Conservation (phyloP, 75 land plant species). For the Azolla pinnata region DNA sequence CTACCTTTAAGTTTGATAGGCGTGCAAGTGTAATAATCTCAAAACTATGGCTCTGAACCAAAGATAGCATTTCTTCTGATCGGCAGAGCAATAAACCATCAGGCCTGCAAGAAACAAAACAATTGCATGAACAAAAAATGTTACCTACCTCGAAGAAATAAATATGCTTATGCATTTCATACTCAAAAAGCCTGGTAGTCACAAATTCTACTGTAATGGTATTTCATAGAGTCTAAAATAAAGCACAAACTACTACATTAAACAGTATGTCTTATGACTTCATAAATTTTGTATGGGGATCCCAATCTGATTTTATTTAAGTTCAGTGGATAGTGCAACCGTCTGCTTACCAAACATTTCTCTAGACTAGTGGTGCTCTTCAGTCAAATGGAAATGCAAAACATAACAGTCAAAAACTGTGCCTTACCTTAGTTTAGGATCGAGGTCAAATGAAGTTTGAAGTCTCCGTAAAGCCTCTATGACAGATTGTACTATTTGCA, state of each 20-base stretch:
- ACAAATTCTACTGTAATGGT: background rate
- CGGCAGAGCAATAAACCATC: slow-evolving; percentile 50
- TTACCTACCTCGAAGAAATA: background rate
- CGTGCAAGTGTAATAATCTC: slow-evolving; percentile 68
- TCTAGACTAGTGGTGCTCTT: background rate
- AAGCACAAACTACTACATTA: background rate
- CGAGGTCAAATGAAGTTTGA: slow-evolving; percentile 29
- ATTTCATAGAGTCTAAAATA: background rate
- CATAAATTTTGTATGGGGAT: background rate
- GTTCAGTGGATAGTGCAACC: background rate
- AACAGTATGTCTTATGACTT: background rate
- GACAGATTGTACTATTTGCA: slow-evolving; percentile 47
- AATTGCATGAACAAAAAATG: slow-evolving; percentile 6
- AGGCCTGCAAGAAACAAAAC: slow-evolving; percentile 30
- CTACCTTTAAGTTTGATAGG: slow-evolving; percentile 57
- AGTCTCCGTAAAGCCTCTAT: slow-evolving; percentile 65
- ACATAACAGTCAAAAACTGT: slow-evolving; percentile 14
- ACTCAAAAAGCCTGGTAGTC: background rate
- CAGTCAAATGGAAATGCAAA: background rate
- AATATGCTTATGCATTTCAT: background rate
- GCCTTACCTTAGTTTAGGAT: slow-evolving; percentile 46
- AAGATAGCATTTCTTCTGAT: slow-evolving; percentile 15
- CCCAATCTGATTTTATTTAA: background rate
- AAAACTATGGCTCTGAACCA: slow-evolving; percentile 24
- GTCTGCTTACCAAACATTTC: background rate